These are phyloP conservation scores for Edaphochlamys debaryana DNA, from an alignment of 139 green algal genomes.

Conservation along the genomic window DNA sequence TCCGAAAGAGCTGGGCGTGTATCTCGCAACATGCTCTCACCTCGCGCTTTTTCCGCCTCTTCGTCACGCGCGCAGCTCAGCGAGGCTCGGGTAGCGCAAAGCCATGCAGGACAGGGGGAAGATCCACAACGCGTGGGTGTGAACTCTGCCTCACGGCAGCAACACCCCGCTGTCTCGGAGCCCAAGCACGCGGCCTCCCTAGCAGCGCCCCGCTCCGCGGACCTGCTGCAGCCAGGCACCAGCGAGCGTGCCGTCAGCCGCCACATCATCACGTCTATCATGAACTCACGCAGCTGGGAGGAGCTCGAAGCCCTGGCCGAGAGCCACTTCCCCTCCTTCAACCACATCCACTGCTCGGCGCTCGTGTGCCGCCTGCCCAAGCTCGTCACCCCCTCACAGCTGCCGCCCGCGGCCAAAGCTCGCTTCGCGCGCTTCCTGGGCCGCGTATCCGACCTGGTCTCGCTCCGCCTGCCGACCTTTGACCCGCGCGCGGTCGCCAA, in stretches of 20 bases:
- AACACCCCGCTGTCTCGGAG: background rate
- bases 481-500: constrained; percentile 43
- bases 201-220: background rate
- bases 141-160: background rate
- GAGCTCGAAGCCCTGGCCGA: constrained; percentile 17
- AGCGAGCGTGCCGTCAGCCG: background rate
- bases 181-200: too few relatives aligned
- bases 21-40: too few relatives aligned
- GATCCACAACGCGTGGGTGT: too few relatives aligned
- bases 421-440: constrained; percentile 33
- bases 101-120: too few relatives aligned
- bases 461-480: constrained; percentile 13
- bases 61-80: too few relatives aligned
- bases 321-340: constrained; percentile 6
- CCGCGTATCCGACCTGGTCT: constrained; percentile 34
- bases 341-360: constrained; percentile 38
- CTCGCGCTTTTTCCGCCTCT: too few relatives aligned
- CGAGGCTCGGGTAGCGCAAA: too few relatives aligned
- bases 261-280: constrained; percentile 7
- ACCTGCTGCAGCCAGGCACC: background rate
- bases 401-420: background rate
- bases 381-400: background rate
- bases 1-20: too few relatives aligned
- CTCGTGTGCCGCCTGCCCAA: constrained; percentile 46
- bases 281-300: constrained; percentile 10